Conservation (phyloP, 1,284 basidiomycete species). For the Cutaneotrichosporon arboriforme region DNA sequence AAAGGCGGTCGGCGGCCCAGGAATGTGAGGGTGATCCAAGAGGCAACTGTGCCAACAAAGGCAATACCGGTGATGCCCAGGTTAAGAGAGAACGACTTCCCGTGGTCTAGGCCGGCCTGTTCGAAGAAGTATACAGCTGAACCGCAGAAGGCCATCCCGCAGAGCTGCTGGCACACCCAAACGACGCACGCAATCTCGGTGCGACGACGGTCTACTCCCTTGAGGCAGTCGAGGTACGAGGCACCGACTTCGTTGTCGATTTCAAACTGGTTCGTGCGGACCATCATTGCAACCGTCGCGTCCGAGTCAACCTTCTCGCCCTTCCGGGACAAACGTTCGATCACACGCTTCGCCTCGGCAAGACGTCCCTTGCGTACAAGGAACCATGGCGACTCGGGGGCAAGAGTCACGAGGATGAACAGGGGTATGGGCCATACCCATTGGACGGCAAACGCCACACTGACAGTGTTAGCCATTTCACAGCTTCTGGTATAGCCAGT, state of each 20-base stretch:
- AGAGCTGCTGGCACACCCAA: conserved; percentile 21
- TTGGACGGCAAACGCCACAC: conserved; percentile 45
- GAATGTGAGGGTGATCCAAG: conserved; percentile 38
- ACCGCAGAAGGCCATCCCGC: conserved; percentile 22
- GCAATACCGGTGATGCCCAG: conserved; percentile 44
- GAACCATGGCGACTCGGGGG: conserved; percentile 33
- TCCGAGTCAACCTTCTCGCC: conserved; percentile 22
- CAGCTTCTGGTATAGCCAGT: neutral
- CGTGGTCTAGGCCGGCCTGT: conserved; percentile 13
- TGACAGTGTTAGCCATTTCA: too few relatives aligned
- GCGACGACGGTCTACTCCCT: conserved; percentile 21
- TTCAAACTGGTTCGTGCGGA: conserved; percentile 33
- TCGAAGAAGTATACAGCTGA: conserved; percentile 26
- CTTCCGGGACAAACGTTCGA: conserved; percentile 19
- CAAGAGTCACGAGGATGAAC: conserved; percentile 20
- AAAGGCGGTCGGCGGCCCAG: conserved; percentile 51
- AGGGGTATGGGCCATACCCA: conserved; percentile 45
- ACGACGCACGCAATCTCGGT: conserved; percentile 15
- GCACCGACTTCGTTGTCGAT: conserved; percentile 18
- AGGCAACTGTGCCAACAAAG: conserved; percentile 43
- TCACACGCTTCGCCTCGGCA: conserved; percentile 19
- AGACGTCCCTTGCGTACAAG: conserved; percentile 27
- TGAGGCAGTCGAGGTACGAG: conserved; percentile 33
- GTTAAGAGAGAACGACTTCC: conserved; percentile 29
- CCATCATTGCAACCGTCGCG: conserved; percentile 32